Evolutionary conservation across 805 yeast species (phyloP).

Genomic region (Metschnikowia dekortorum): DNA sequence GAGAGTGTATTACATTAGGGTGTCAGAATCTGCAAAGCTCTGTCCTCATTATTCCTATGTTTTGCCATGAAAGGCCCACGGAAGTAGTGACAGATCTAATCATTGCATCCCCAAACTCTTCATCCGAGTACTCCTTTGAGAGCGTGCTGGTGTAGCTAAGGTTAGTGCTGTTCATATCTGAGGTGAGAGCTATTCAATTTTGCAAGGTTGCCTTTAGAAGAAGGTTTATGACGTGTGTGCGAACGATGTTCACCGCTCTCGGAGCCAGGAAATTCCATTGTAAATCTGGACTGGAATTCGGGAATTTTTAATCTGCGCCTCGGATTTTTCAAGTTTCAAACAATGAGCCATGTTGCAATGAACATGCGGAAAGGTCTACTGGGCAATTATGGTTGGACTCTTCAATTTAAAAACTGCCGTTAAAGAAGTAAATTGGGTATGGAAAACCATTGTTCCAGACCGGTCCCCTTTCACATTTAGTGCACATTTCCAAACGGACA

Average conservation of each 20-base stretch:
- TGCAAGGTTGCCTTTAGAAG: not conserved
- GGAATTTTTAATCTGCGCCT: too few relatives aligned
- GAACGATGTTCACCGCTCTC: not conserved
- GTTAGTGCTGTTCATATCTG: not conserved
- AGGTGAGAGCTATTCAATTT: too few relatives aligned
- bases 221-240: not conserved
- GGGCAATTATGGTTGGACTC: too few relatives aligned
- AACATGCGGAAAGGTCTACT: too few relatives aligned
- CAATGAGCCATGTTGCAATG: too few relatives aligned
- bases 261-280: not conserved
- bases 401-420: too few relatives aligned
- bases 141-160: not conserved
- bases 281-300: too few relatives aligned
- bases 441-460: too few relatives aligned
- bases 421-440: too few relatives aligned
- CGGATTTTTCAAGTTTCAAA: too few relatives aligned
- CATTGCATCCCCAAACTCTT: not conserved
- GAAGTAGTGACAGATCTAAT: not conserved
- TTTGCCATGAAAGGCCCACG: not conserved
- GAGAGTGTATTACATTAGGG: too few relatives aligned
- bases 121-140: not conserved
- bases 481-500: not conserved
- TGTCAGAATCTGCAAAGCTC: too few relatives aligned
- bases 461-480: not conserved
- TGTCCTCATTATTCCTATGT: not conserved